Evolutionary conservation across 2,329 filamentous ascomycete species (phyloP), one percentile per base, ranked within the genome.

Genomic region (Zelopaecilomyces penicillatus): DNA sequence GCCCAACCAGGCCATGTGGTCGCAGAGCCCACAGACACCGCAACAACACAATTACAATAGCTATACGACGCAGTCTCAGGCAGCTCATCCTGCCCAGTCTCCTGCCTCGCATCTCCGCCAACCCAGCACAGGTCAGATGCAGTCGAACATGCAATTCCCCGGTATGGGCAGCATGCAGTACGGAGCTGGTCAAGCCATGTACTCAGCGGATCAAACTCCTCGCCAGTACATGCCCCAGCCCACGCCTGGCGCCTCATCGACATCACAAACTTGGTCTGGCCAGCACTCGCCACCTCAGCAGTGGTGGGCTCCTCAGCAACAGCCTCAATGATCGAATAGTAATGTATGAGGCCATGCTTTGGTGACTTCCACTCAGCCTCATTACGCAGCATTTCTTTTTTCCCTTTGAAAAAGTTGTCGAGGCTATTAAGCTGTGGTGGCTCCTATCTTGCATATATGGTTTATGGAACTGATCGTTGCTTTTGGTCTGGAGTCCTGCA

Each of bases 151-250:
- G 68, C 76, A 79, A 44, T 83, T 82, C 56, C 71, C 78, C n/a
- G 74, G 72, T 29, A 81, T 83, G 74, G 75, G 74, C 35, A 71
- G 73, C 36, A 73, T 83, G 62, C 69, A 70, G 31, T 81, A 82
- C 55, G 69, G 71, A 32, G 68, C 74, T 28, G 68, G 71, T 6
- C 76, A 80, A 54, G 71, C 70, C 42, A 76, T 83, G 55, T 82
- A 81, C 53, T 66, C 76, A 12, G 65, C 78, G 29, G 80, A 84
- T 39, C 78, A 82, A 63, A 80, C 77, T 1, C 75, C 78, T 4
- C 70, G 80, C 42, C 76, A 82, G 57, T 84, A 83, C 66, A 76
- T 88, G 78, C 80, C 83, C 56, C 72, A 81, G 64, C 67, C 75
- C 62, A 65, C 74, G 54, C 63, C 80, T 4, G 65, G 65, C 4